Base-by-base conservation (phyloP, 1,284 basidiomycete species). In the Leccinum variabile region DNA sequence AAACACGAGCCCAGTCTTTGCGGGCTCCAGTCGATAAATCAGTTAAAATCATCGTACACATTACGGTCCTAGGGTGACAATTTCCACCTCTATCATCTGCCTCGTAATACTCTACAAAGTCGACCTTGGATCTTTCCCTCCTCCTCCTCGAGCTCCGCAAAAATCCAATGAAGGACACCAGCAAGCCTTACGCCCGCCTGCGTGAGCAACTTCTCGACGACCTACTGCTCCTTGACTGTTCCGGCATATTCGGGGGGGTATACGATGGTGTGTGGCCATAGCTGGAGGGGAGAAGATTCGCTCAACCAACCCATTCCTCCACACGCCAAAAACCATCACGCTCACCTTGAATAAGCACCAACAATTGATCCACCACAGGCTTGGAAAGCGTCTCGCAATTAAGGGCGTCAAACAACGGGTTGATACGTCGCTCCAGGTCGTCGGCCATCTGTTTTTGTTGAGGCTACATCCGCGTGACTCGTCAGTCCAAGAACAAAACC, bases 361-460 rank as follows among this genome's bases (percentile, higher is more conserved):
- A 67, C 54, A 95, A 77, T 69, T 91, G 86, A 54, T 89, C 88
- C 30, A 91, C 81, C 32, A 91, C 86, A 28, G 82, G 76, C 63
- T 81, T 79, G n/a, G 91, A 89, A 22, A 98, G 76, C 7, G 92
- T 91, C 68, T 94, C 94, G 72, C 94, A 96, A 77, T 98, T 98
- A 68, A 98, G 79, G 33, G 89, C 89, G 74, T 98, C 96, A 69
- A 97, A 97, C 59, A 98, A 78, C 4, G 89, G 84, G 74, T 91
- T 95, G 71, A 97, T 81, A 32, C 96, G 84, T 30, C 94, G 85
- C 73, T 97, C 95, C 2, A 95, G 85, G 72, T 98, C 96, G 64
- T 95, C 94, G 0, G 89, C 86, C 69, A 96, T 84, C 39, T 92
- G 88, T 76, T 90, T 92, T 79, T 96, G 90, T 67, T 89, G 85